Conservation (phyloP, 768 basidiomycete species). For the Suillus cothurnatus region DNA sequence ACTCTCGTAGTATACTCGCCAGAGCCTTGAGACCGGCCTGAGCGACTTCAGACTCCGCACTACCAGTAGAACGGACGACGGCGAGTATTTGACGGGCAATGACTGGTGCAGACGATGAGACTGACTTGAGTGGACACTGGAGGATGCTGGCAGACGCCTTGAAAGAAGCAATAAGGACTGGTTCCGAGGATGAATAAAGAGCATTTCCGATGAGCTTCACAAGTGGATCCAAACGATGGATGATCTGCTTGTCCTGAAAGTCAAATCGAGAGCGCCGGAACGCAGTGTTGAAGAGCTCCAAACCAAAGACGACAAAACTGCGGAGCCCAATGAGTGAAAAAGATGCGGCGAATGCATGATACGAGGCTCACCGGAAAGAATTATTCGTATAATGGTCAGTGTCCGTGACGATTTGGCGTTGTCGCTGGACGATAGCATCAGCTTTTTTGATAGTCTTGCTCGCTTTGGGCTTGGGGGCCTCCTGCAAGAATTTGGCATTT, state of each 20-base stretch:
- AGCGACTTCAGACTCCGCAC: slow-evolving; percentile 85
- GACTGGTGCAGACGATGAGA: slow-evolving; percentile 77
- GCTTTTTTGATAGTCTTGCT: slow-evolving; percentile 42
- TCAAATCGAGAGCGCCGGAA: slow-evolving; percentile 86
- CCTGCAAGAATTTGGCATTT: slow-evolving; percentile 84
- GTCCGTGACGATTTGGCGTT: slow-evolving; percentile 58
- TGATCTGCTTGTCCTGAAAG: slow-evolving; percentile 69
- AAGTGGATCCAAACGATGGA: slow-evolving; percentile 86
- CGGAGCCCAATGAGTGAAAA: slow-evolving; percentile 7
- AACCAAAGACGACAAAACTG: slow-evolving; percentile 89
- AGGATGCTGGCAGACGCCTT: slow-evolving; percentile 80
- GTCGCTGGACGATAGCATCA: slow-evolving; percentile 76
- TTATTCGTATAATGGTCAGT: slow-evolving; percentile 81
- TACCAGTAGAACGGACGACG: slow-evolving; percentile 81
- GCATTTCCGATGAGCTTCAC: slow-evolving; percentile 88
- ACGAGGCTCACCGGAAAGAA: slow-evolving; percentile 70
- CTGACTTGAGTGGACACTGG: slow-evolving; percentile 78
- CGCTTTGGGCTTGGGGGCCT: slow-evolving; percentile 42
- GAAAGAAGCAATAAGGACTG: slow-evolving; percentile 75
- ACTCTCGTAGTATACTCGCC: slow-evolving; percentile 88
- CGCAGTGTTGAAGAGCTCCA: slow-evolving; percentile 89
- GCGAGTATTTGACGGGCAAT: slow-evolving; percentile 82
- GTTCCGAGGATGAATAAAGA: slow-evolving; percentile 79
- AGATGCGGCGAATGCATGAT: neutral
- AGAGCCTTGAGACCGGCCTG: slow-evolving; percentile 89